Percentiles rank a stretch among this genome's conserved stretches.
These are phyloP conservation scores for Dioszegia hungarica DNA, from an alignment of 768 basidiomycete species.

Conservation along the genomic window DNA sequence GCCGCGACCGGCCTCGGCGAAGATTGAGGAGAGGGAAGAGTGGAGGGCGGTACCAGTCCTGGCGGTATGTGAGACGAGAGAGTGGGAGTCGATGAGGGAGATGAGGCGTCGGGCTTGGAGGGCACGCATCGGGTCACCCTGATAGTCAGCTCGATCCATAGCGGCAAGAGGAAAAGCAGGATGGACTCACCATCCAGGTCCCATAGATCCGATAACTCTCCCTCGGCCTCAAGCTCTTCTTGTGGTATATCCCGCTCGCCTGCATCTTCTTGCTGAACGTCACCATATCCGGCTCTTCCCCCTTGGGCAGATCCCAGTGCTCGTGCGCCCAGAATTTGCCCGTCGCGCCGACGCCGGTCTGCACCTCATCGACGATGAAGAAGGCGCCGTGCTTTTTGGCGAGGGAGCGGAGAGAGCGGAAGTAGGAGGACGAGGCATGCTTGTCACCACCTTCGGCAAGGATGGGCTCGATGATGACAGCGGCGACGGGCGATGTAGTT, in stretches of 20 bases:
- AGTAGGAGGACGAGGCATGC: conserved; percentile 51
- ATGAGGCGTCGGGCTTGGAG: conserved; percentile 50
- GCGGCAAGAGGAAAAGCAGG: too few relatives aligned
- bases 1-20: conserved; percentile 18
- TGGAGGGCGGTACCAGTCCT: conserved; percentile 43
- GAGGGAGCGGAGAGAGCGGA: conserved; percentile 47
- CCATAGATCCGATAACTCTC: conserved; percentile 47
- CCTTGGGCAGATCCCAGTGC: conserved; percentile 47
- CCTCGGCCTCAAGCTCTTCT: conserved; percentile 44
- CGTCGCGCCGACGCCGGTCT: conserved; percentile 53
- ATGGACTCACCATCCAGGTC: conserved; percentile 21
- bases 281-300: conserved; percentile 50
- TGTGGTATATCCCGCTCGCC: conserved; percentile 51
- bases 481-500: conserved; percentile 49
- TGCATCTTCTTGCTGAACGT: conserved; percentile 53
- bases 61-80: conserved; percentile 48
- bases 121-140: conserved; percentile 50
- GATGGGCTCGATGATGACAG: conserved; percentile 53
- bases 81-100: conserved; percentile 46
- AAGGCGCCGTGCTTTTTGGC: conserved; percentile 50
- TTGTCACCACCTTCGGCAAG: conserved; percentile 52
- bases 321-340: conserved; percentile 54
- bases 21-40: conserved; percentile 23
- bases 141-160: conserved; percentile 44
- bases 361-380: conserved; percentile 52